Conservation (phyloP, 2,329 filamentous ascomycete genomes). For the Stenocarpella maydis region DNA sequence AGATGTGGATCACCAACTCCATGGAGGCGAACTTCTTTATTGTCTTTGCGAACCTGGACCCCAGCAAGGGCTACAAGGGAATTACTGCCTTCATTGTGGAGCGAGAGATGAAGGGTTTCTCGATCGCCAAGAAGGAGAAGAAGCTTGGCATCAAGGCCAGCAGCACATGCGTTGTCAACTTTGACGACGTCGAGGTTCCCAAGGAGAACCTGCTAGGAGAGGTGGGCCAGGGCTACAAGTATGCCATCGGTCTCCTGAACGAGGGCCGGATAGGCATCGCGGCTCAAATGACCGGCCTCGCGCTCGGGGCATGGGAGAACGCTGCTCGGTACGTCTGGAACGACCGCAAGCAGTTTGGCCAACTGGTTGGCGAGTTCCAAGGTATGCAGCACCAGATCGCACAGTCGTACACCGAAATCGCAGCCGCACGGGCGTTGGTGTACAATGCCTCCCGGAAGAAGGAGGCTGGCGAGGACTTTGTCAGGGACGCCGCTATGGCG, state of each 20-base stretch:
- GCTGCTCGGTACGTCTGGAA: slow-evolving; percentile 97
- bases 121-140: slow-evolving; percentile 99
- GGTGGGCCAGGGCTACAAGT: slow-evolving; percentile 95
- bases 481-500: slow-evolving; percentile 96
- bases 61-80: slow-evolving; percentile 91
- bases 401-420: slow-evolving; percentile 93
- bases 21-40: slow-evolving; percentile 96
- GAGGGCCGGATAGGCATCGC: slow-evolving; percentile 98
- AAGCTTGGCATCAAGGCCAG: slow-evolving; percentile 96
- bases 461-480: slow-evolving; percentile 95
- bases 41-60: slow-evolving; percentile 96
- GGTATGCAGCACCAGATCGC: slow-evolving; percentile 99
- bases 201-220: slow-evolving; percentile 88
- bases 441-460: slow-evolving; percentile 98
- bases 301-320: slow-evolving; percentile 94
- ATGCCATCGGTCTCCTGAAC: slow-evolving; percentile 92
- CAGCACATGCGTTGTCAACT: slow-evolving; percentile 96
- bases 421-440: slow-evolving; percentile 88
- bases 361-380: slow-evolving; percentile 95
- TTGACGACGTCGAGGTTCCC: slow-evolving; percentile 93
- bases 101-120: slow-evolving; percentile 88
- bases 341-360: slow-evolving; percentile 95
- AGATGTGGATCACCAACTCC: slow-evolving; percentile 99
- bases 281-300: slow-evolving; percentile 97
- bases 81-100: slow-evolving; percentile 97